phyloP scores from a whole-genome alignment of 345 rosid species.

The Hypericum perforatum region DNA sequence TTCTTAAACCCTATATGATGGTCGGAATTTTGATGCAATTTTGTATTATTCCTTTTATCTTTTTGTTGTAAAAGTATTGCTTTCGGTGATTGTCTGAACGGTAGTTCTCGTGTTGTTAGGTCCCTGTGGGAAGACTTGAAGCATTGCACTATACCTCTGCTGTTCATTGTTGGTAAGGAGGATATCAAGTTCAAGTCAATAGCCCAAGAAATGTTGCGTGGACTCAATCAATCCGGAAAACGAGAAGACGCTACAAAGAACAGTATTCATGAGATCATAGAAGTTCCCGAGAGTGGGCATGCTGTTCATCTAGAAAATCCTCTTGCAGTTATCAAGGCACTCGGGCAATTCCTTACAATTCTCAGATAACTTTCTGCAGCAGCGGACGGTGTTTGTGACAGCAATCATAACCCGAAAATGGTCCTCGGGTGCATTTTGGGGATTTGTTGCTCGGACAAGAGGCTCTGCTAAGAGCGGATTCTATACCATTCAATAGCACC shows the following conservation, averaged over 20 bases:
- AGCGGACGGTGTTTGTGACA: no score
- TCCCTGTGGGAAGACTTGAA: slow-evolving; percentile 78
- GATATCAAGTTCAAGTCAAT: slow-evolving; percentile 63
- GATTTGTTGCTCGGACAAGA: no score
- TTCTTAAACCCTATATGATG: no score
- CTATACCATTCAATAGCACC: no score
- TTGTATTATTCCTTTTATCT: neutral
- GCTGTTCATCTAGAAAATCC: slow-evolving; percentile 92
- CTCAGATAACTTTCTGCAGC: slow-evolving; percentile 7
- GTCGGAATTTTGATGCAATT: no score
- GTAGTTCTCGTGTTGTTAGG: slow-evolving; percentile 24
- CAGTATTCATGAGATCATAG: slow-evolving; percentile 34
- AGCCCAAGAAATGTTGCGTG: slow-evolving; percentile 34
- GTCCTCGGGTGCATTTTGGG: no score
- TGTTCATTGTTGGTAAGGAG: slow-evolving; percentile 54
- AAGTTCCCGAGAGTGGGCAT: slow-evolving; percentile 61
- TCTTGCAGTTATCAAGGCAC: slow-evolving; percentile 37
- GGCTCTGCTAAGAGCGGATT: no score
- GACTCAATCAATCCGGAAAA: slow-evolving; percentile 17
- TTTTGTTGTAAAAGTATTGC: neutral
- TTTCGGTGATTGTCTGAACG: no score
- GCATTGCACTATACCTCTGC: slow-evolving; percentile 41
- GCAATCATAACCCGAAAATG: no score
- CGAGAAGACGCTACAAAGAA: slow-evolving; percentile 7
- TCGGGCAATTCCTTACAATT: slow-evolving; percentile 46